Percentiles rank a stretch among this genome's conserved stretches.
Conservation (phyloP, 2,329 filamentous ascomycete species). For the Alternaria gaisen region DNA sequence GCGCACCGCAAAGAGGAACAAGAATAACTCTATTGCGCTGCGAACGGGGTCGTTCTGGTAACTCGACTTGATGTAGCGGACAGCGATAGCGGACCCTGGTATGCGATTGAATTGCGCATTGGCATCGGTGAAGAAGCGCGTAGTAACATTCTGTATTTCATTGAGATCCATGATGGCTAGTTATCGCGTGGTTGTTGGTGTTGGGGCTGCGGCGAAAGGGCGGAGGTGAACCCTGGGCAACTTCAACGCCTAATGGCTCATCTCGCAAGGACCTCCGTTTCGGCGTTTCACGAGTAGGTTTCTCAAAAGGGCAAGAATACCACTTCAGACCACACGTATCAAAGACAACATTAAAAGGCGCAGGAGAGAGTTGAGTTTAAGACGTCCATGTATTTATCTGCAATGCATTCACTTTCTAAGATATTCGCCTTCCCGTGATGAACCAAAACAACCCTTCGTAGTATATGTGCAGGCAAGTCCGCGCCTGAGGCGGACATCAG, state of each 20-base stretch:
- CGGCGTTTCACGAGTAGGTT: neutral
- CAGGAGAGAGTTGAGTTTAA: constrained; percentile 3
- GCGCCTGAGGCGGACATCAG: constrained; percentile 29
- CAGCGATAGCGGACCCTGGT: constrained; percentile 90
- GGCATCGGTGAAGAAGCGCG: constrained; percentile 64
- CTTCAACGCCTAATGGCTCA: constrained; percentile 17
- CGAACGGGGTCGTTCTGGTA: constrained; percentile 97
- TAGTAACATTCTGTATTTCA: constrained; percentile 62
- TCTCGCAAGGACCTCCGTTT: neutral
- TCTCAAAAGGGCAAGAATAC: neutral
- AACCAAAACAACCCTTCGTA: constrained; percentile 45
- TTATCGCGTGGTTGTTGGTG: constrained; percentile 5
- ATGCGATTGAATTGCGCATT: constrained; percentile 82
- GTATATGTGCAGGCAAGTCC: constrained; percentile 48
- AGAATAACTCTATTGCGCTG: constrained; percentile 88
- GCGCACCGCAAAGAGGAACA: constrained; percentile 94
- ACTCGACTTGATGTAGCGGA: constrained; percentile 94
- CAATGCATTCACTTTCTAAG: constrained; percentile 51
- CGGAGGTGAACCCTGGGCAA: constrained; percentile 30
- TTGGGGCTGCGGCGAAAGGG: constrained; percentile 35
- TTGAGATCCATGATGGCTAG: constrained; percentile 62
- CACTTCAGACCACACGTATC: neutral
- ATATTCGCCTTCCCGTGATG: constrained; percentile 44
- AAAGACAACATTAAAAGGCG: neutral
- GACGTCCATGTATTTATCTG: constrained; percentile 43